Evolutionary conservation across 768 basidiomycete genomes (phyloP), one percentile per base, ranked within the genome.

Genomic region (Kockovaella imperatae): DNA sequence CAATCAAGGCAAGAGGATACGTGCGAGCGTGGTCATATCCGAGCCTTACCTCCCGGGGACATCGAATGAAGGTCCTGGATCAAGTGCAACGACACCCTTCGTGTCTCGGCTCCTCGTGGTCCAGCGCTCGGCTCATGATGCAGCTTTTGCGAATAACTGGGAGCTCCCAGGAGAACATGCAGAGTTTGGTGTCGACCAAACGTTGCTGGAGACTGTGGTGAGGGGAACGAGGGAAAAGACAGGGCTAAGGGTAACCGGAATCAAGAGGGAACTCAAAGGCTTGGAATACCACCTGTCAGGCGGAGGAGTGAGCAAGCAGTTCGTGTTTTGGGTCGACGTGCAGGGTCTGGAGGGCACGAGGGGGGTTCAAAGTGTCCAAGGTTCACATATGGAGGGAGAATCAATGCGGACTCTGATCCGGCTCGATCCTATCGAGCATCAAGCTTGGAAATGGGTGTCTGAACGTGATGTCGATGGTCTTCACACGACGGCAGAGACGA

Each of bases 191-290:
- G 31, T 38, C 3, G 50, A 51, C 17, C 50, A 51, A 34, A 51
- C 50, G 5, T 15, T 51, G 18, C 43, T 51, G 1, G 50, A 51
- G 23, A 30, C 43, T 1, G 43, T 51, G 1, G 43, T 45, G 10
- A 5, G 50, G 23, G 35, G 39, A 32, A 36, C 41, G 26, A 36
- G 41, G 29, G 43, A 51, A 17, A 29, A 51, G 50, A 51, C 50
- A 20, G 43, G 50, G 4, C 43, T 51, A 26, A 21, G 26, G 26
- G 50, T 51, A 15, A 32, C 17, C n/a, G 44, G 21, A 4, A 46
- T 51, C 17, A 21, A 18, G 18, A 25, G 36, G 5, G 50, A 51
- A 11, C 32, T 51, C 34, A 24, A 29, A 14, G 42, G 34, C 3
- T 40, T 51, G 24, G 50, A 51, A 40, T 51, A 35, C 14, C 17